These are phyloP conservation scores for Magnusiomyces fungicola DNA, from an alignment of 1,139 yeast species.

Conservation along the genomic window DNA sequence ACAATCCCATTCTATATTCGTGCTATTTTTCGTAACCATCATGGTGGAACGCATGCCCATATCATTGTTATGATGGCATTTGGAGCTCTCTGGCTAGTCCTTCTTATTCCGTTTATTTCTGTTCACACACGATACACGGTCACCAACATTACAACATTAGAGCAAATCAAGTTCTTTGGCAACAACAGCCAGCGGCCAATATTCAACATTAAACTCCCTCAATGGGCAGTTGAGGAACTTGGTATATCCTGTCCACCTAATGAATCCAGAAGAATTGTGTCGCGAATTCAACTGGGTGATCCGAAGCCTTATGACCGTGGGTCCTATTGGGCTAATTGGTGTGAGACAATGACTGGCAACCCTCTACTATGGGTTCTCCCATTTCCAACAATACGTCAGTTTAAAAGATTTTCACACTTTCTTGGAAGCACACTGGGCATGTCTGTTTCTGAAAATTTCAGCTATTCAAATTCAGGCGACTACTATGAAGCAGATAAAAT, in stretches of 20 bases:
- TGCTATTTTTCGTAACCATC: constrained; percentile 17
- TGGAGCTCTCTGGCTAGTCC: constrained; percentile 21
- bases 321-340: constrained; percentile 8
- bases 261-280: constrained; percentile 7
- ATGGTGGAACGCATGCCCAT: constrained; percentile 20
- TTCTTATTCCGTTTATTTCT: constrained; percentile 26
- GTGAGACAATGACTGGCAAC: constrained; percentile 8
- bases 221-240: not conserved
- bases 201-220: constrained; percentile 20
- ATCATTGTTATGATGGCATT: constrained; percentile 29
- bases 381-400: not conserved
- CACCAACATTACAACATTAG: constrained; percentile 32
- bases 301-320: constrained; percentile 31
- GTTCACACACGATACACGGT: constrained; percentile 29
- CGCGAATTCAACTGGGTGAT: constrained; percentile 9
- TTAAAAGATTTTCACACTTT: not conserved
- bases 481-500: not conserved
- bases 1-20: constrained; percentile 24
- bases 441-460: not conserved
- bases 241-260: not conserved
- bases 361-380: constrained; percentile 9
- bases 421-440: not conserved
- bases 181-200: constrained; percentile 25
- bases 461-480: not conserved
- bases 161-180: constrained; percentile 24